Evolutionary conservation across 176 grass and related monocot species (phyloP).

Genomic region (Rhynchospora tenuis): DNA sequence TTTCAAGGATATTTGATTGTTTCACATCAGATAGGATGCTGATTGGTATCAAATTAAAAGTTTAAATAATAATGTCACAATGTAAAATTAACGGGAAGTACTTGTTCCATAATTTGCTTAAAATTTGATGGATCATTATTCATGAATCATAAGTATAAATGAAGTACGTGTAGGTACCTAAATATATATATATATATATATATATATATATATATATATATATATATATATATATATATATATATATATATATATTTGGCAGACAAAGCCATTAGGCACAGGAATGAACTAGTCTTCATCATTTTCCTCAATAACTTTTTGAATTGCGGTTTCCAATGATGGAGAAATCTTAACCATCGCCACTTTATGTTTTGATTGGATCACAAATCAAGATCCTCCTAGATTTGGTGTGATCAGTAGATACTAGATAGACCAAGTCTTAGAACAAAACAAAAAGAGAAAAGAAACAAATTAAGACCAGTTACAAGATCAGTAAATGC

Average conservation of each 20-base stretch:
- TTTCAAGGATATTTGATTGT: not conserved
- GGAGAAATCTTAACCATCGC: constrained; percentile 15
- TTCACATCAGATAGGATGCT: not conserved
- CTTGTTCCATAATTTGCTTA: not conserved
- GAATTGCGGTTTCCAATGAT: constrained; percentile 13
- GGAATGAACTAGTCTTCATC: not conserved
- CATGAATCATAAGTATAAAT: not conserved
- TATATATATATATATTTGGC: no score
- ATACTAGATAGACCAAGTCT: constrained; percentile 3
- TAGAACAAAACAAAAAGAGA: not conserved
- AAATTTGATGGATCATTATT: not conserved
- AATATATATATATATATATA: no score
- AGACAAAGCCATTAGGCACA: no score
- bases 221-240: no score
- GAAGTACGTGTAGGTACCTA: not conserved
- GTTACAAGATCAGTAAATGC: no score
- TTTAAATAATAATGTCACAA: not conserved
- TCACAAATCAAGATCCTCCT: constrained; percentile 1
- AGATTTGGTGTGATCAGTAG: constrained; percentile 12
- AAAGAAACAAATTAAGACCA: no score
- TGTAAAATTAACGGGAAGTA: not conserved
- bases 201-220: no score
- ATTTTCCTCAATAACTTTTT: constrained; percentile 2
- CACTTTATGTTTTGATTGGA: constrained; percentile 5
- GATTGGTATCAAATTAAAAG: not conserved